phyloP scores from a whole-genome alignment of 331 rosid genomes.

The Quercus lobata region DNA sequence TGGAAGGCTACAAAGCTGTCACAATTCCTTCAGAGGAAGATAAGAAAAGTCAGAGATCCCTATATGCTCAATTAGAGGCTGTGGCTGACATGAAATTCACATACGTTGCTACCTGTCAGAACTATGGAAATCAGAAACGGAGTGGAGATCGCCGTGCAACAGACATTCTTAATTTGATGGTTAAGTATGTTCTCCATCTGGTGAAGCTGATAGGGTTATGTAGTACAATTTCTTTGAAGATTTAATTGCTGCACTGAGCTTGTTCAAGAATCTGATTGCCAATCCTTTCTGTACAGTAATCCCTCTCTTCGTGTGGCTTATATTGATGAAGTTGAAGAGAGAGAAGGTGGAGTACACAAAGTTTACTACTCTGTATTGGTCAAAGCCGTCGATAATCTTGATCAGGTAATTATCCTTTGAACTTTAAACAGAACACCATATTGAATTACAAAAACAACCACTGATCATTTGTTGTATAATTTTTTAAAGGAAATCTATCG shows the following conservation, averaged over 20 bases:
- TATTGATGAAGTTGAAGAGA: conserved; percentile 97
- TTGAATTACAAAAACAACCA: conserved; percentile 9
- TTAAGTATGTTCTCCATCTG: conserved; percentile 64
- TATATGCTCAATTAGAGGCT: conserved; percentile 75
- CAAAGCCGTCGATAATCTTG: conserved; percentile 81
- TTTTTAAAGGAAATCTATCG: conserved; percentile 77
- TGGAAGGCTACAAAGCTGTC: conserved; percentile 85
- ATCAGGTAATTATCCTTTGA: conserved; percentile 61
- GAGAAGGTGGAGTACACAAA: conserved; percentile 68
- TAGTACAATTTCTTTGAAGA: conserved; percentile 17
- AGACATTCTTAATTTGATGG: conserved; percentile 95
- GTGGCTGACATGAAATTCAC: conserved; percentile 99
- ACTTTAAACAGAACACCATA: conserved; percentile 8
- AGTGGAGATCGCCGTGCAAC: conserved; percentile 97
- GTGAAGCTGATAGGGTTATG: conserved; percentile 4
- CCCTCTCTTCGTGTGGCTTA: conserved; percentile 99
- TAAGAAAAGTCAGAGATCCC: conserved; percentile 76
- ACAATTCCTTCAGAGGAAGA: conserved; percentile 79
- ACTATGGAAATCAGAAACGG: conserved; percentile 94
- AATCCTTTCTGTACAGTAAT: conserved; percentile 45
- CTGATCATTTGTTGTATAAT: conserved; percentile 26
- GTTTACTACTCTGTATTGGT: conserved; percentile 92
- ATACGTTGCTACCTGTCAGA: conserved; percentile 92
- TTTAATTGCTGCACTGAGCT: conserved; percentile 9
- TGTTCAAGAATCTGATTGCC: conserved; percentile 26